These are phyloP conservation scores for Microsporum audouinii DNA, from an alignment of 2,329 filamentous ascomycete genomes.

Conservation along the genomic window DNA sequence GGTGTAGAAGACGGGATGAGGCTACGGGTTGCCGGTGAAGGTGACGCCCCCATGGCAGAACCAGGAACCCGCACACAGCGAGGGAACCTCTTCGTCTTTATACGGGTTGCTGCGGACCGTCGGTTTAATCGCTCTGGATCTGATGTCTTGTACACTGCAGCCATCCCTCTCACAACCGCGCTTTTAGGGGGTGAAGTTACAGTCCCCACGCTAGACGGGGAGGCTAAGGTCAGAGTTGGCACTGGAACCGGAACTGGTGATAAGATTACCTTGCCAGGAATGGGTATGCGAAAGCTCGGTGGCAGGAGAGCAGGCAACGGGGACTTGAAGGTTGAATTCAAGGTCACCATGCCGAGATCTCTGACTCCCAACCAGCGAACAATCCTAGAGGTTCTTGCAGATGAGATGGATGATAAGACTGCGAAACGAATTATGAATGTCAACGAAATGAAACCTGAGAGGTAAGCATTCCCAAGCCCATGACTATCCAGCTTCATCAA, in stretches of 20 bases:
- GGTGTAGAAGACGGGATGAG: conserved; percentile 97
- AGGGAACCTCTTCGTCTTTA: conserved; percentile 84
- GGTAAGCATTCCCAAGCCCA: background rate
- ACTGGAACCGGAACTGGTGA: conserved; percentile 91
- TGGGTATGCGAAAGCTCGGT: conserved; percentile 84
- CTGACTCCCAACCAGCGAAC: conserved; percentile 82
- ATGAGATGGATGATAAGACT: conserved; percentile 87
- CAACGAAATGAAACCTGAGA: conserved; percentile 43
- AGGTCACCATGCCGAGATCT: conserved; percentile 90
- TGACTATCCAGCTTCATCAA: background rate
- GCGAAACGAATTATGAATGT: conserved; percentile 90
- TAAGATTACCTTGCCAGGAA: conserved; percentile 73
- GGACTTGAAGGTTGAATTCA: conserved; percentile 88
- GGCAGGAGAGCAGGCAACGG: conserved; percentile 51
- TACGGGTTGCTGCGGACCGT: conserved; percentile 76
- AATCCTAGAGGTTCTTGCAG: conserved; percentile 87
- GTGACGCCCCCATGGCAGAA: conserved; percentile 64
- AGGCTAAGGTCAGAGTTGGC: conserved; percentile 79
- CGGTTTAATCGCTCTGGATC: conserved; percentile 81
- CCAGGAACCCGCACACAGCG: conserved; percentile 54
- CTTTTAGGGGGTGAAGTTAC: conserved; percentile 80
- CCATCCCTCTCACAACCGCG: conserved; percentile 84
- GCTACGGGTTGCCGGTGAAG: conserved; percentile 70
- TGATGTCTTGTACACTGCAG: conserved; percentile 85
- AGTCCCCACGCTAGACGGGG: conserved; percentile 79